Conservation (phyloP, 1,139 yeast genomes). For the Casaregolazyma lundiana region DNA sequence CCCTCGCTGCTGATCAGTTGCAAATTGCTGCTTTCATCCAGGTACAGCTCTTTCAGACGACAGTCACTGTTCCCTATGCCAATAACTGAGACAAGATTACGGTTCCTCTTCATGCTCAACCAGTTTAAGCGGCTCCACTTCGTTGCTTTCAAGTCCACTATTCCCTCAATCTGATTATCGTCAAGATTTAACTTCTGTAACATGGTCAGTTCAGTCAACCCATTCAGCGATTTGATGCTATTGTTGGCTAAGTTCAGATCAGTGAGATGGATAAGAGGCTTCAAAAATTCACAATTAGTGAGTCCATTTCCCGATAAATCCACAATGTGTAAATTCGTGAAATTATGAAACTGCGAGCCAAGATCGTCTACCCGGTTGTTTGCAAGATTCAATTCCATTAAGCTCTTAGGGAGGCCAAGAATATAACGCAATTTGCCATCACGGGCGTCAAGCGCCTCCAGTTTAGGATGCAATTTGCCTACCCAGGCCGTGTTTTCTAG, state of each 20-base stretch:
- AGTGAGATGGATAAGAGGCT: conserved; percentile 28
- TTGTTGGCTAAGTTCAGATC: conserved; percentile 30
- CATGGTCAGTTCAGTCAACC: conserved; percentile 29
- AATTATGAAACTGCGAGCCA: conserved; percentile 26
- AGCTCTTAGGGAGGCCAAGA: conserved; percentile 33
- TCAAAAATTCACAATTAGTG: conserved; percentile 32
- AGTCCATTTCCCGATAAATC: conserved; percentile 32
- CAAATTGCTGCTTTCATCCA: conserved; percentile 17
- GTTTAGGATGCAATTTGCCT: conserved; percentile 35
- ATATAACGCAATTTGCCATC: conserved; percentile 33
- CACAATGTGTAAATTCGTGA: conserved; percentile 31
- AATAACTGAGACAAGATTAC: conserved; percentile 18
- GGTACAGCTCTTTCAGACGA: conserved; percentile 15
- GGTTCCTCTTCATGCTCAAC: conserved; percentile 20
- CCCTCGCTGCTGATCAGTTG: conserved; percentile 2
- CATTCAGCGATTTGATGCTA: conserved; percentile 26
- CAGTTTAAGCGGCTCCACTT: conserved; percentile 19
- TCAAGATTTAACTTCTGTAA: conserved; percentile 27
- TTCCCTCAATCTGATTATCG: conserved; percentile 23
- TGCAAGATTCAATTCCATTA: conserved; percentile 29
- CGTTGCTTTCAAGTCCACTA: conserved; percentile 1
- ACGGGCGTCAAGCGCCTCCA: conserved; percentile 31
- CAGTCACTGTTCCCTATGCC: conserved; percentile 3
- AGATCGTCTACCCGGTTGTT: conserved; percentile 32
- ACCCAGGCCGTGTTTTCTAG: conserved; percentile 33